phyloP scores from a whole-genome alignment of 2,329 filamentous ascomycete genomes.

The Fusarium brachygibbosum region DNA sequence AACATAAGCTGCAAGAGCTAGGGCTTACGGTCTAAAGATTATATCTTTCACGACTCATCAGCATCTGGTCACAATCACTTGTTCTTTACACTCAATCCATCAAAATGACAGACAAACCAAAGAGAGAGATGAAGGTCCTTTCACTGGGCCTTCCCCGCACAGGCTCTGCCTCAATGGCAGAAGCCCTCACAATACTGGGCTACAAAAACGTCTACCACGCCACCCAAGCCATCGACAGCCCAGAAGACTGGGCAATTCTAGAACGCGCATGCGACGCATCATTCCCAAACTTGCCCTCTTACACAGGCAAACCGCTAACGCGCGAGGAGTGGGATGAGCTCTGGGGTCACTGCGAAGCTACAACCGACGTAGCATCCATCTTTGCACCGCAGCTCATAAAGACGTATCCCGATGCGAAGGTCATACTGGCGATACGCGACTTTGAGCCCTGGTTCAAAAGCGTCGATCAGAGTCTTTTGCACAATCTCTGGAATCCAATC shows the following conservation, averaged over 20 bases:
- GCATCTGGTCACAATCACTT: neutral
- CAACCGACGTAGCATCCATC: constrained; percentile 49
- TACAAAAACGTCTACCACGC: constrained; percentile 54
- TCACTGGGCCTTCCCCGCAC: constrained; percentile 52
- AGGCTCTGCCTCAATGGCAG: constrained; percentile 53
- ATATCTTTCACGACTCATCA: neutral
- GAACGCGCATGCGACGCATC: constrained; percentile 50
- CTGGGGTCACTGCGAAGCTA: constrained; percentile 49
- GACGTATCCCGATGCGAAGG: constrained; percentile 53
- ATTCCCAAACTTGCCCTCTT: constrained; percentile 47
- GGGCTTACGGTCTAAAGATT: neutral
- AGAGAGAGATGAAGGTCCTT: constrained; percentile 50
- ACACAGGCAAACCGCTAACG: constrained; percentile 47
- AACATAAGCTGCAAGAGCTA: neutral
- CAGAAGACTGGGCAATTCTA: constrained; percentile 46
- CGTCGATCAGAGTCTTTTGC: constrained; percentile 49
- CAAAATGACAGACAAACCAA: constrained; percentile 18
- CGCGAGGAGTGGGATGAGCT: constrained; percentile 53
- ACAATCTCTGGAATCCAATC: constrained; percentile 42
- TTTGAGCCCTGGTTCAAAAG: constrained; percentile 53
- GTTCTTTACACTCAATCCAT: neutral
- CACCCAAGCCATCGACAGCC: constrained; percentile 43
- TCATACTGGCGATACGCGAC: constrained; percentile 51
- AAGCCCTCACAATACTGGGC: constrained; percentile 52
- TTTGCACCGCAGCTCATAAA: constrained; percentile 50